Percentiles rank a stretch among this genome's conserved stretches.
phyloP scores from a whole-genome alignment of 805 yeast species.

The Starmerella sirachaensis region DNA sequence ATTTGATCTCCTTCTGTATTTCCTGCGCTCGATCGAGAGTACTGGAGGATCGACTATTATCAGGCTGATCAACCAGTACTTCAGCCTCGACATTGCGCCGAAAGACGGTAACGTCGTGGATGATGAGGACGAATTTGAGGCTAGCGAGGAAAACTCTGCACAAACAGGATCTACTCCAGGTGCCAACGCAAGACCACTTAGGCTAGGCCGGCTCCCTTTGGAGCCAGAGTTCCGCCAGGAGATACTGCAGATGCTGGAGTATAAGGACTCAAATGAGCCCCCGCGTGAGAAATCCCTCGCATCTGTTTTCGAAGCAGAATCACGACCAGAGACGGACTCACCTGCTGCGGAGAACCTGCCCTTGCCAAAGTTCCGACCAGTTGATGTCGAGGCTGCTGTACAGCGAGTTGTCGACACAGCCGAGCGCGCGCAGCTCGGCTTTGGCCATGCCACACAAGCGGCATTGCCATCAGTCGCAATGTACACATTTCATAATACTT shows the following conservation, averaged over 20 bases:
- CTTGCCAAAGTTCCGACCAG: slow-evolving; percentile 67
- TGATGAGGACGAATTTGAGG: slow-evolving; percentile 16
- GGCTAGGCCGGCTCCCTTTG: slow-evolving; percentile 71
- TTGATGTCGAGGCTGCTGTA: slow-evolving; percentile 70
- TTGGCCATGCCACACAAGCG: slow-evolving; percentile 38
- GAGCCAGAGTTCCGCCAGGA: slow-evolving; percentile 79
- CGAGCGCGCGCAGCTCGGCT: slow-evolving; percentile 52
- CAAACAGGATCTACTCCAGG: slow-evolving; percentile 14
- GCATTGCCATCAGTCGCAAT: slow-evolving; percentile 89
- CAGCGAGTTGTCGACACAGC: slow-evolving; percentile 72
- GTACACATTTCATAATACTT: slow-evolving; percentile 96
- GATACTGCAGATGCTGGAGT: slow-evolving; percentile 68
- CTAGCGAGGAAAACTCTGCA: slow-evolving; percentile 10
- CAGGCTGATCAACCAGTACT: slow-evolving; percentile 72
- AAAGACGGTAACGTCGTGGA: slow-evolving; percentile 15
- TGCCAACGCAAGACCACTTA: slow-evolving; percentile 34
- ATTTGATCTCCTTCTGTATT: slow-evolving; percentile 69
- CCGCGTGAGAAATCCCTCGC: slow-evolving; percentile 28
- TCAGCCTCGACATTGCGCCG: slow-evolving; percentile 32
- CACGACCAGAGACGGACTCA: slow-evolving; percentile 34
- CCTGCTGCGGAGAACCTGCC: slow-evolving; percentile 72
- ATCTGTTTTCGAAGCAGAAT: slow-evolving; percentile 51
- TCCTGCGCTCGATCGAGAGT: slow-evolving; percentile 81
- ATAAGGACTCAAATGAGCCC: slow-evolving; percentile 44
- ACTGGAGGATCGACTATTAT: slow-evolving; percentile 84